These are phyloP conservation scores for Neurospora cerealis DNA, from an alignment of 495 filamentous ascomycete species.

Conservation along the genomic window DNA sequence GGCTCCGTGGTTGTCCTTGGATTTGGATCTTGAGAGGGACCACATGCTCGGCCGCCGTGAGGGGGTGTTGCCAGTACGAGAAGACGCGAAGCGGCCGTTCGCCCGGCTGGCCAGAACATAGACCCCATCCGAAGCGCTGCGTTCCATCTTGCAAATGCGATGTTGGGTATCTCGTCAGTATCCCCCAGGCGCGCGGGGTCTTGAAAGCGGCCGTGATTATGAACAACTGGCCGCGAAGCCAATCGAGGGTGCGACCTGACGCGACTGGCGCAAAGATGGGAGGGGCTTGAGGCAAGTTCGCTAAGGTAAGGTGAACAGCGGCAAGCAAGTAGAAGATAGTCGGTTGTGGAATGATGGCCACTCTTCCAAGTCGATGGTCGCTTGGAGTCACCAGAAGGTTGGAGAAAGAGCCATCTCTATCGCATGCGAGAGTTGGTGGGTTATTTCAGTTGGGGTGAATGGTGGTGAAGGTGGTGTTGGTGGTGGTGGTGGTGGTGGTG, in stretches of 20 bases:
- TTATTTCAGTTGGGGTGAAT: neutral
- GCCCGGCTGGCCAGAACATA: constrained; percentile 1
- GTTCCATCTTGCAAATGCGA: constrained; percentile 16
- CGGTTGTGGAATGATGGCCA: neutral
- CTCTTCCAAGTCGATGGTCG: neutral
- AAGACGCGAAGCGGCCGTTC: constrained; percentile 14
- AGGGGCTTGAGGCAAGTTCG: neutral
- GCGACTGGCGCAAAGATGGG: neutral
- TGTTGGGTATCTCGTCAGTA: neutral
- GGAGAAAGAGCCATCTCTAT: neutral
- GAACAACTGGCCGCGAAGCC: neutral
- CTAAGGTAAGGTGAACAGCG: neutral
- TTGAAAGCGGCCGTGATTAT: neutral
- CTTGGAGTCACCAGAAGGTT: neutral
- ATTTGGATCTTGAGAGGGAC: constrained; percentile 5
- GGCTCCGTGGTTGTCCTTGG: constrained; percentile 8
- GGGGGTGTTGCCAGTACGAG: constrained; percentile 16
- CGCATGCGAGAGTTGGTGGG: neutral
- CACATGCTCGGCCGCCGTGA: constrained; percentile 15
- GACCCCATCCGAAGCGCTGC: constrained; percentile 5
- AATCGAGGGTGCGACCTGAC: neutral
- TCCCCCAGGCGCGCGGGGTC: neutral
- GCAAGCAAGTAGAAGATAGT: neutral
- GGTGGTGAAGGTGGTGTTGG: neutral
- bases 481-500: neutral